Base-by-base conservation (phyloP, 2,329 filamentous ascomycete species). In the Nemania sp. region DNA sequence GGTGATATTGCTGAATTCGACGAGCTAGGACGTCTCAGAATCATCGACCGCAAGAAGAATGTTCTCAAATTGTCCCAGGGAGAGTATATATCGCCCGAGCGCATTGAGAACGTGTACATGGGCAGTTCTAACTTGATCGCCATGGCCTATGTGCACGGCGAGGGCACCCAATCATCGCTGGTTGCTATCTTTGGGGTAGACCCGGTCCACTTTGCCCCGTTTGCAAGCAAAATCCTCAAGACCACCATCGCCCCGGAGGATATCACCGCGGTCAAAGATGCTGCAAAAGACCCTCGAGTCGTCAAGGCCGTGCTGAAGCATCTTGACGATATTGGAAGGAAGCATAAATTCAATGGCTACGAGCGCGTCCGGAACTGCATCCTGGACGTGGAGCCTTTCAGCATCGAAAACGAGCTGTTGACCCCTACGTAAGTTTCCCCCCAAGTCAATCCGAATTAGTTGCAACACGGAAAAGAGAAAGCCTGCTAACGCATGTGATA, bases 1-100 rank as follows among this genome's bases (percentile, higher is more conserved):
- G 94, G 94, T 50, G 94, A 99, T 66, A 93, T 99, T 61, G 90
- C 86, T 67, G 83, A 86, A 60, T 80, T 99, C 20, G 94, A 99
- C 72, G 85, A 86, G 62, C 73, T 89, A 68, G 94, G 94, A 58
- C 90, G 92, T 56, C 88, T 97, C 78, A 86, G 84, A 73, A 96
- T 99, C 73, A 88, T 99, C 66, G 94, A 99, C 73, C 91, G 94
- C 66, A 88, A 91, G 75, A 99, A 99, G 88, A 97, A 97, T 74
- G 90, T 99, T n/a, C 84, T 99, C 69, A 99, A 99, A 81, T 84
- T 99, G 51, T 87, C 93, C 0, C 94, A 99, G 74, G 94, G 94
- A 71, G 94, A 99, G 76, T 99, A 99, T 75, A 91, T 99, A 66
- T 96, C 92, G 1, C 94, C 94, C 12, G 94, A 99, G 76, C 90